These are phyloP conservation scores for Vickermania ingenoplastis DNA, from an alignment of 208 protist genomes.

Conservation along the genomic window DNA sequence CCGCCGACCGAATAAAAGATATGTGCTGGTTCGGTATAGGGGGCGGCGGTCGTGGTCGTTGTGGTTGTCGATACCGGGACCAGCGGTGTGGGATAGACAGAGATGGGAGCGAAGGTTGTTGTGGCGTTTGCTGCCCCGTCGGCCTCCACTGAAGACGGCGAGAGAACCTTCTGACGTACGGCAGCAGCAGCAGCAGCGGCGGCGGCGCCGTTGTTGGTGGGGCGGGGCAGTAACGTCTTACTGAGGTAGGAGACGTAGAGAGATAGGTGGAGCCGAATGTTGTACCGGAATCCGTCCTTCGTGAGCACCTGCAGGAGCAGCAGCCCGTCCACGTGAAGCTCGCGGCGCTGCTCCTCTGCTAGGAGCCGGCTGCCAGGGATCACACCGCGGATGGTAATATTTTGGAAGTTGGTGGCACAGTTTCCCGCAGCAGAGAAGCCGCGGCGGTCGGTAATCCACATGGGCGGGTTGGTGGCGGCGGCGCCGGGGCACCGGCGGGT, in stretches of 20 bases:
- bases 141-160: not conserved
- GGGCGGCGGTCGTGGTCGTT: not conserved
- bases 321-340: slow-evolving; percentile 52
- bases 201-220: not conserved
- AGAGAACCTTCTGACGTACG: not conserved
- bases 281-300: slow-evolving; percentile 31
- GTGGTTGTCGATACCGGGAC: not conserved
- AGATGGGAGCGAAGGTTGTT: not conserved
- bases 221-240: not conserved
- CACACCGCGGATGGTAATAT: slow-evolving; percentile 72
- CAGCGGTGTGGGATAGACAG: not conserved
- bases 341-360: slow-evolving; percentile 19
- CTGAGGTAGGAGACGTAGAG: slow-evolving; percentile 57
- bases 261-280: slow-evolving; percentile 34
- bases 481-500: not conserved
- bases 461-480: not conserved
- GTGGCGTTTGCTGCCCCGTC: not conserved
- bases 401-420: slow-evolving; percentile 63
- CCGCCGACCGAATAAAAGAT: slow-evolving; percentile 18
- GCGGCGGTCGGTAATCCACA: slow-evolving; percentile 17
- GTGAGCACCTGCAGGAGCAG: slow-evolving; percentile 56
- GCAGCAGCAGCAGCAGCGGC: not conserved
- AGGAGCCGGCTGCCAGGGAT: slow-evolving; percentile 47
- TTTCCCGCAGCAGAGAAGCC: slow-evolving; percentile 54
- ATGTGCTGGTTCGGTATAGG: not conserved